Evolutionary conservation across 805 yeast species (phyloP).

Genomic region (Wickerhamiella siamensis): DNA sequence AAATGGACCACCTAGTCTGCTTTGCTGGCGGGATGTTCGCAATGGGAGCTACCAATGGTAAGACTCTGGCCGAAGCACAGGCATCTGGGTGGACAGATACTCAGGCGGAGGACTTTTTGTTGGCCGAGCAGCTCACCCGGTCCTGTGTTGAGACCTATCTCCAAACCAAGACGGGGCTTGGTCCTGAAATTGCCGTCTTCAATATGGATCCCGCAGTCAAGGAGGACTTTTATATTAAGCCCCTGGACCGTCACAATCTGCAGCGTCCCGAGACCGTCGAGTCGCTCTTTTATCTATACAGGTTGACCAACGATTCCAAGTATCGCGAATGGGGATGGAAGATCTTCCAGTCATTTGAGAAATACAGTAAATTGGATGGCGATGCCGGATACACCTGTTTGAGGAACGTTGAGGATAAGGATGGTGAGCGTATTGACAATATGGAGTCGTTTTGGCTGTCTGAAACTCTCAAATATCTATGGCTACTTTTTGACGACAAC

Average conservation of each 20-base stretch:
- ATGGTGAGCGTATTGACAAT: slow-evolving; percentile 23
- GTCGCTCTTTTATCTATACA: slow-evolving; percentile 42
- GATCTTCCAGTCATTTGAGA: slow-evolving; percentile 29
- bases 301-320: slow-evolving; percentile 43
- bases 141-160: slow-evolving; percentile 29
- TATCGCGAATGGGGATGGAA: slow-evolving; percentile 45
- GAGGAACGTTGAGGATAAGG: slow-evolving; percentile 27
- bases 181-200: slow-evolving; percentile 84
- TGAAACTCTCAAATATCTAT: slow-evolving; percentile 44
- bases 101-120: slow-evolving; percentile 28
- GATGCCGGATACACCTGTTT: slow-evolving; percentile 29
- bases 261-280: slow-evolving; percentile 60
- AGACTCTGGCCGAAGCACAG: slow-evolving; percentile 22
- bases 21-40: slow-evolving; percentile 42
- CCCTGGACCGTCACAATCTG: slow-evolving; percentile 62
- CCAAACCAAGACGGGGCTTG: slow-evolving; percentile 57
- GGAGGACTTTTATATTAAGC: slow-evolving; percentile 29
- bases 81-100: slow-evolving; percentile 23
- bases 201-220: slow-evolving; percentile 33
- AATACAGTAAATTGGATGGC: slow-evolving; percentile 12
- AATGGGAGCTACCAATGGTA: slow-evolving; percentile 27
- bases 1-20: slow-evolving; percentile 35
- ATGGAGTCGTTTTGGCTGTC: slow-evolving; percentile 43
- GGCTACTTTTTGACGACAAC: slow-evolving; percentile 33
- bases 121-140: slow-evolving; percentile 28